Evolutionary conservation across 768 basidiomycete genomes (phyloP).

Genomic region (Auriscalpium vulgare): DNA sequence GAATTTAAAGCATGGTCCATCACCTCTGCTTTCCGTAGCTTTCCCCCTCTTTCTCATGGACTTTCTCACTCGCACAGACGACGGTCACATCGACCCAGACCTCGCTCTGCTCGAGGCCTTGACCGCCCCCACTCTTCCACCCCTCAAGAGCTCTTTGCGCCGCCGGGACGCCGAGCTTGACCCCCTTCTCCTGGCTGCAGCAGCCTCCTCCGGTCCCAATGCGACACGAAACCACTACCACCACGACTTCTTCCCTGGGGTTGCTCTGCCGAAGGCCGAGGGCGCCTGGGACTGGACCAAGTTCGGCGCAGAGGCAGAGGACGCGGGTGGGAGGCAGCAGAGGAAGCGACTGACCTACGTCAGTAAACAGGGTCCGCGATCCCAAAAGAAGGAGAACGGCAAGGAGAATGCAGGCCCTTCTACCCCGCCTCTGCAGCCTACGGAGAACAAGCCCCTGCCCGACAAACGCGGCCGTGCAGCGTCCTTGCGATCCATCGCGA

Average conservation of each 20-base stretch:
- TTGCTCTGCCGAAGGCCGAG: slow-evolving; percentile 43
- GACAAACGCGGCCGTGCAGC: slow-evolving; percentile 27
- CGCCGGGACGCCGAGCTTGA: slow-evolving; percentile 71
- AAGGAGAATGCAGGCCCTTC: slow-evolving; percentile 44
- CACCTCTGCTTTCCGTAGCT: neutral
- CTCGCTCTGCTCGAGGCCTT: slow-evolving; percentile 59
- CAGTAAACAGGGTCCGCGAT: slow-evolving; percentile 71
- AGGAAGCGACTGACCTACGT: slow-evolving; percentile 51
- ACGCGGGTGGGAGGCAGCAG: slow-evolving; percentile 27
- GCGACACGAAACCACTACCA: slow-evolving; percentile 82
- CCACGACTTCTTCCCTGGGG: slow-evolving; percentile 67
- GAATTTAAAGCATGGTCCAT: neutral
- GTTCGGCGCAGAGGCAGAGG: slow-evolving; percentile 38
- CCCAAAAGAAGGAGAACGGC: slow-evolving; percentile 41
- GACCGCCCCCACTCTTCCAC: slow-evolving; percentile 37
- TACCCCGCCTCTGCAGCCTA: slow-evolving; percentile 26
- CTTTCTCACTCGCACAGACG: slow-evolving; percentile 21
- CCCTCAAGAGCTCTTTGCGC: slow-evolving; percentile 35
- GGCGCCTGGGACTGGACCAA: slow-evolving; percentile 53
- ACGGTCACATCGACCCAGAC: slow-evolving; percentile 35
- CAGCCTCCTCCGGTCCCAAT: slow-evolving; percentile 64
- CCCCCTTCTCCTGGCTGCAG: slow-evolving; percentile 72
- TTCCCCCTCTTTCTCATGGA: neutral
- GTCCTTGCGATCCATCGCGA: slow-evolving; percentile 1
- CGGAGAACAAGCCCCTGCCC: slow-evolving; percentile 29